These are phyloP conservation scores for Rhododendron ferrugineum DNA, from an alignment of 148 eudicot genomes.

Conservation along the genomic window DNA sequence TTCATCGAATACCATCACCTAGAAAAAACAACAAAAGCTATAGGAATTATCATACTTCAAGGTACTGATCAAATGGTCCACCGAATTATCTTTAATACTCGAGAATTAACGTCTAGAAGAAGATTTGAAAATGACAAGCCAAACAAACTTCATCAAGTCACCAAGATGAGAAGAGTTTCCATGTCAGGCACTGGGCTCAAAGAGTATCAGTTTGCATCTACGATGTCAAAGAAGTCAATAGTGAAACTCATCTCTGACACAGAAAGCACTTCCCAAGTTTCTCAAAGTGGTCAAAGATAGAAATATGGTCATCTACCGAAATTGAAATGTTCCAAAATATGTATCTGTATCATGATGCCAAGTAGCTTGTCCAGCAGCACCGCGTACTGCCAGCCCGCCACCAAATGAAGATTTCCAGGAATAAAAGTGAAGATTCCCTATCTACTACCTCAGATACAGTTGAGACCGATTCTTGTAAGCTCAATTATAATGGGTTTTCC, in stretches of 20 bases:
- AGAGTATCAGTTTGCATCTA: background rate
- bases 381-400: background rate
- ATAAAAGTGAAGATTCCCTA: background rate
- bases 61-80: background rate
- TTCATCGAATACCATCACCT: constrained; percentile 87
- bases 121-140: background rate
- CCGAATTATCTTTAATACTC: background rate
- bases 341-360: background rate
- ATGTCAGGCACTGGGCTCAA: background rate
- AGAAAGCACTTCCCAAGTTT: background rate
- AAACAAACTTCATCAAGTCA: background rate
- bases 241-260: background rate
- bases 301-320: background rate
- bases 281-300: background rate
- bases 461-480: background rate
- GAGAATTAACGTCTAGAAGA: background rate
- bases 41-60: background rate
- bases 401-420: background rate
- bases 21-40: constrained; percentile 8
- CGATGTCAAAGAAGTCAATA: background rate
- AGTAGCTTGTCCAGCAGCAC: background rate
- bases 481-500: background rate
- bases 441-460: background rate
- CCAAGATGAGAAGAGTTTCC: background rate
- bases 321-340: background rate